A percentile compares a stretch with the other conserved stretches of the same genome.
Conservation (phyloP, 768 basidiomycete species). For the Suillus fuscotomentosus region DNA sequence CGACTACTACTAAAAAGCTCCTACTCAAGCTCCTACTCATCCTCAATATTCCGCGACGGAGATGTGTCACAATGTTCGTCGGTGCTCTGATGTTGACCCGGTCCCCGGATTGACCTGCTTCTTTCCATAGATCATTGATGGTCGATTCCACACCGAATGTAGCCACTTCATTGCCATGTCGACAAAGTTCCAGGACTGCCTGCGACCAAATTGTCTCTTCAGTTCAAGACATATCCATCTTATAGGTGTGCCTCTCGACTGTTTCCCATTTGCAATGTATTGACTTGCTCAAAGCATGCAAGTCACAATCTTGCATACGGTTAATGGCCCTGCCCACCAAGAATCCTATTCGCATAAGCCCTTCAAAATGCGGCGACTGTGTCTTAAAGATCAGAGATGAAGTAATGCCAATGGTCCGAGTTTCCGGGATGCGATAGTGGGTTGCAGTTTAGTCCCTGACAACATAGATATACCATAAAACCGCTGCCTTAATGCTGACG, state of each 20-base stretch:
- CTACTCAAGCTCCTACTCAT: background rate
- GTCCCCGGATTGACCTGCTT: conserved; percentile 5
- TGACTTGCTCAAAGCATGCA: conserved; percentile 44
- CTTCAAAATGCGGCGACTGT: conserved; percentile 41
- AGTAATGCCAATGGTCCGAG: conserved; percentile 7
- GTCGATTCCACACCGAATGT: conserved; percentile 67
- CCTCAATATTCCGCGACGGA: conserved; percentile 14
- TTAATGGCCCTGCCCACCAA: conserved; percentile 66
- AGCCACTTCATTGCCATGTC: conserved; percentile 74
- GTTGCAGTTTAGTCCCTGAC: background rate
- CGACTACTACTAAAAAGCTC: background rate
- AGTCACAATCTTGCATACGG: conserved; percentile 52
- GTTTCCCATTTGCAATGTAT: background rate
- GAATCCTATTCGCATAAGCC: conserved; percentile 72
- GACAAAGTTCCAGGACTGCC: conserved; percentile 66
- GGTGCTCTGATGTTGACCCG: conserved; percentile 8
- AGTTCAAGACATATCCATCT: conserved; percentile 62
- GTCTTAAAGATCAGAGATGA: conserved; percentile 25
- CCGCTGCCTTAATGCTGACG: conserved; percentile 7
- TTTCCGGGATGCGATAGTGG: conserved; percentile 8
- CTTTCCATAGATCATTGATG: conserved; percentile 63
- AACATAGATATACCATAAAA: conserved; percentile 5
- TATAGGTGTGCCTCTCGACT: conserved; percentile 38
- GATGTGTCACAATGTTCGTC: conserved; percentile 77
- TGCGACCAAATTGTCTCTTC: conserved; percentile 64